These are phyloP conservation scores for Pisolithus sp. DNA, from an alignment of 768 basidiomycete genomes.

Conservation along the genomic window DNA sequence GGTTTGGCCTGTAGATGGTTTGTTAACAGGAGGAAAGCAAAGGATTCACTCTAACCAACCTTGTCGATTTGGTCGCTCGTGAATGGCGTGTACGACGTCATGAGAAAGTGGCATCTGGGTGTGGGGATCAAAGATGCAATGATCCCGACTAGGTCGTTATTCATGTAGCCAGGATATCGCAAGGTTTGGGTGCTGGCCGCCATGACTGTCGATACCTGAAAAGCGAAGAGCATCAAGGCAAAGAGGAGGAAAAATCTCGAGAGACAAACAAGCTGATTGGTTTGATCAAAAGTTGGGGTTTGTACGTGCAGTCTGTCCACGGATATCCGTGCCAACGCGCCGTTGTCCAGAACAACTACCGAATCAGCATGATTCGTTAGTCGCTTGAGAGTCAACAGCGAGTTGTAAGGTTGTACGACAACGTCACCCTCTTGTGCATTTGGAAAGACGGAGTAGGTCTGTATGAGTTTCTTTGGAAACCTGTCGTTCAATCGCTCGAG, in stretches of 20 bases:
- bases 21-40: background rate
- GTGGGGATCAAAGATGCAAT: conserved; percentile 96
- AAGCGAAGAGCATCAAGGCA: background rate
- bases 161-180: conserved; percentile 98
- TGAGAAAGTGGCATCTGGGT: conserved; percentile 94
- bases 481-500: conserved; percentile 95
- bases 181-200: conserved; percentile 95
- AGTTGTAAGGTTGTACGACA: conserved; percentile 98
- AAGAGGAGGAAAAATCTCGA: background rate
- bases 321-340: conserved; percentile 86
- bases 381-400: conserved; percentile 85
- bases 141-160: conserved; percentile 97
- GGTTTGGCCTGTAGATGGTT: conserved; percentile 70
- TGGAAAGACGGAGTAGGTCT: conserved; percentile 98
- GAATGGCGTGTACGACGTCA: conserved; percentile 98
- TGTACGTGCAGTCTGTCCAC: conserved; percentile 87
- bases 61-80: conserved; percentile 96
- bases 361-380: conserved; percentile 95
- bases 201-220: conserved; percentile 93
- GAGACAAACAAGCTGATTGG: conserved; percentile 73
- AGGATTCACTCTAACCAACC: conserved; percentile 36
- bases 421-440: conserved; percentile 92
- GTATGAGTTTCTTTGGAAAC: conserved; percentile 98
- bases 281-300: conserved; percentile 85
- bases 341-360: conserved; percentile 95